Percentiles rank a stretch among this genome's conserved stretches.
These are phyloP conservation scores for Calonectria naviculata DNA, from an alignment of 2,329 filamentous ascomycete species.

Conservation along the genomic window DNA sequence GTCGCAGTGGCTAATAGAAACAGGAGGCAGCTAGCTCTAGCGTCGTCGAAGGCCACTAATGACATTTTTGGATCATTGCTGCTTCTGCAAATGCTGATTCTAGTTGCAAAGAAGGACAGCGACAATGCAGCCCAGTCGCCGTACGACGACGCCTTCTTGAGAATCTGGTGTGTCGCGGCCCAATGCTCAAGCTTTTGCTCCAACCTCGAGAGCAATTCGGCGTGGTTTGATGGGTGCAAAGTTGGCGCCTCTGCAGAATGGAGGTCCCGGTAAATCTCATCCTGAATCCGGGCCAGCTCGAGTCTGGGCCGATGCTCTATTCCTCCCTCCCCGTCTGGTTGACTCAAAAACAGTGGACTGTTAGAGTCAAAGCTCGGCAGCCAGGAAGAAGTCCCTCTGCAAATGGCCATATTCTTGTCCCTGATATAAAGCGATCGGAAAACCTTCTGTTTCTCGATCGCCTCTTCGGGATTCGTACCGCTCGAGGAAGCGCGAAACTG, in stretches of 20 bases:
- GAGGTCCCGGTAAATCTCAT: constrained; percentile 35
- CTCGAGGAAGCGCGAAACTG: constrained; percentile 27
- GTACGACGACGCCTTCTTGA: constrained; percentile 22
- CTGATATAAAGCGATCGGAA: constrained; percentile 40
- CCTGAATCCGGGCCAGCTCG: constrained; percentile 37
- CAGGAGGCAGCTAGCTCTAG: constrained; percentile 38
- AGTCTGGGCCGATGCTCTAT: constrained; percentile 25
- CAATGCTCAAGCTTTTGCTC: constrained; percentile 37
- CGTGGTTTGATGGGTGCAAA: constrained; percentile 4
- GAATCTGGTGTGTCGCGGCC: constrained; percentile 26
- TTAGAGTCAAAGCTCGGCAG: constrained; percentile 31
- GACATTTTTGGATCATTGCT: constrained; percentile 12
- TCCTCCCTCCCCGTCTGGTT: constrained; percentile 11
- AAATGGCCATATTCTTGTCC: constrained; percentile 36
- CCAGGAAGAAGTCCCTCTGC: constrained; percentile 35
- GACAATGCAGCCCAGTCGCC: constrained; percentile 22
- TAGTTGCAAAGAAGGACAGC: constrained; percentile 36
- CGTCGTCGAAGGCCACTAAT: constrained; percentile 24
- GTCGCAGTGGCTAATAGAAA: constrained; percentile 34
- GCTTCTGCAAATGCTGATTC: constrained; percentile 28
- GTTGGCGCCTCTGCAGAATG: constrained; percentile 25
- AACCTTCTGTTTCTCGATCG: constrained; percentile 34
- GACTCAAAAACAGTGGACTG: background rate
- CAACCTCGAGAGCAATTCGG: constrained; percentile 22
- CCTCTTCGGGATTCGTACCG: constrained; percentile 16